Base-by-base conservation (phyloP, 2,329 filamentous ascomycete genomes). In the Fusarium kyushuense region DNA sequence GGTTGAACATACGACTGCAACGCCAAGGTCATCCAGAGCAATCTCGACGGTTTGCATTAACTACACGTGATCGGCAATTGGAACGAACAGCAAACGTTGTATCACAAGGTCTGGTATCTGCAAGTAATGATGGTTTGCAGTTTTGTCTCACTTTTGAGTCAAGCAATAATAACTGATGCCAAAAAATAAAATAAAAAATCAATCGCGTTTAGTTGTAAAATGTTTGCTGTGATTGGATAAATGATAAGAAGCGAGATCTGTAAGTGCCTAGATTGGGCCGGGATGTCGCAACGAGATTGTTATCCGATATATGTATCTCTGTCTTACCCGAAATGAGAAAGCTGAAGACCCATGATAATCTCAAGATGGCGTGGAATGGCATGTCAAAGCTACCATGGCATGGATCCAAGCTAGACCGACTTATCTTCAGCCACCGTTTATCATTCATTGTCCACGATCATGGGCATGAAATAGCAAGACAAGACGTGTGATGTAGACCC, bases 271-370 rank as follows among this genome's bases (percentile, higher is more conserved):
- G 54, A 43, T 54, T 43, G 54, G 23, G 53, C 33, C 41, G n/a
- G 52, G 59, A 69, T 63, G 65, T 30, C 25, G 16, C 33, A 38
- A 27, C 52, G 65, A 69, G 65, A 68, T 69, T 69, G 40, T 55
- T 41, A 7, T 54, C n/a, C 46, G 52, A 65, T 65, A 54, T 30
- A 45, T 30, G 42, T 29, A 45, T 38, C 23, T 57, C 27, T 66
- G 35, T 49, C 43, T 29, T 54, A 66, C 29, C 54, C 65, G 65
- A 68, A 49, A 69, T 69, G 56, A 59, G 35, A 43, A 54, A 57
- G 42, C 53, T 40, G 62, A 54, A 33, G 41, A 35, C 21, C 36
- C 48, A 54, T 51, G 51, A 23, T 35, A 49, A 19, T 25, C 36
- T 29, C 30, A 45, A 29, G 51, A 61, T 69, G 53, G 56, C 51